Base-by-base conservation (phyloP, 176 grass and related monocot species). In the Raddia guianensis region DNA sequence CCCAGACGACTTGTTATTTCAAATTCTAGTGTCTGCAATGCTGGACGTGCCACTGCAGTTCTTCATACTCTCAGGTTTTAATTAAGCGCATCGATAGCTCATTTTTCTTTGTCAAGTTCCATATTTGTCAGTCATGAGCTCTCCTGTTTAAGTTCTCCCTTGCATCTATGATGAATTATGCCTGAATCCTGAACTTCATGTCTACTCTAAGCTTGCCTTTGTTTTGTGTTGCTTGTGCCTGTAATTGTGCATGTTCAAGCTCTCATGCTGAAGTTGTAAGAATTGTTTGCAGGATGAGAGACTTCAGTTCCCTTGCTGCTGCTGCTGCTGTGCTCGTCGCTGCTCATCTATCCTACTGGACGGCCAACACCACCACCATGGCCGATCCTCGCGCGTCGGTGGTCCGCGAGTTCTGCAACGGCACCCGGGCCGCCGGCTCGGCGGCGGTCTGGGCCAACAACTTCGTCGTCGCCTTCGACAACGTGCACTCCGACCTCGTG, bases 381-480 rank as follows among this genome's bases (percentile, higher is more conserved):
- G 80, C 80, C 21, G 80, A 82, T 11, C 80, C 80, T 64, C 80
- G 80, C 18, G 68, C 68, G 43, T 52, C 55, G 2, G 44, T 82
- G 16, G 58, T 82, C 52, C 68, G 18, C 52, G 68, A 82, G 8
- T 73, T 65, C 14, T 65, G 73, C 48, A 65, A 86, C 51, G 15
- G 55, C n/a, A 66, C 51, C 33, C 19, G 19, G 18, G 74, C 71
- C 20, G 19, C 63, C 1, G 69, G 85, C 33, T 55, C 85, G n/a
- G 45, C 34, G 75, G 85, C 52, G 18, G 74, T 92, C 57, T 92
- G 90, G 79, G 84, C 78, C 56, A 9, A 62, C 34, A 77, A 66
- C 69, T 89, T 86, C 15, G 86, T 92, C 1, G 63, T 66, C 37
- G 67, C 90, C 79, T 89, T 89, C 20, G 86, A 89, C 63, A 73